phyloP scores from a whole-genome alignment of 176 grass and related monocot genomes.

The Juncus effusus region DNA sequence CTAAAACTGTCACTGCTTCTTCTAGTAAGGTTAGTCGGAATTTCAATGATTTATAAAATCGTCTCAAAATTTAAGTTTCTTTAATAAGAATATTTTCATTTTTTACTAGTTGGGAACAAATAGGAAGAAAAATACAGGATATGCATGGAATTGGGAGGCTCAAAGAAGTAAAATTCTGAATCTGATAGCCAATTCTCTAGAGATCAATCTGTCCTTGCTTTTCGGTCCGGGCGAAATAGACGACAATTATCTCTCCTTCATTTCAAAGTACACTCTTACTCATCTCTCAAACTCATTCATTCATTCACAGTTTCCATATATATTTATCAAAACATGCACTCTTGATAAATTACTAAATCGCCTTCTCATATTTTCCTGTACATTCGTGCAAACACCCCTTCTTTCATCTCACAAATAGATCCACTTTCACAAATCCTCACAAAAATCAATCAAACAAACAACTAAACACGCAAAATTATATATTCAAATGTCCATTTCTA shows the following conservation, averaged over 20 bases:
- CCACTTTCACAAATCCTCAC: too few species aligned
- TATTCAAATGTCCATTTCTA: too few species aligned
- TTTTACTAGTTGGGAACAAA: background rate
- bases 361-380: too few species aligned
- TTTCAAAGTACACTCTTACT: slow-evolving; percentile 68
- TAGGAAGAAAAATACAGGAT: slow-evolving; percentile 72
- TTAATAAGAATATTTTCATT: background rate
- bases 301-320: background rate
- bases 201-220: slow-evolving; percentile 73
- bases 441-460: too few species aligned
- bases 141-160: slow-evolving; percentile 88
- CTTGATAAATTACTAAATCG: too few species aligned
- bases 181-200: slow-evolving; percentile 89
- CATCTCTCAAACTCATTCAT: background rate
- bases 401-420: too few species aligned
- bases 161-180: slow-evolving; percentile 81
- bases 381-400: too few species aligned
- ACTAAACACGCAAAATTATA: too few species aligned
- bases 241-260: slow-evolving; percentile 82
- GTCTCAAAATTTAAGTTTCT: slow-evolving; percentile 9
- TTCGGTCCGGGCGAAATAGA: slow-evolving; percentile 74
- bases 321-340: background rate
- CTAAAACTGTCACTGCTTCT: slow-evolving; percentile 26
- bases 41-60: slow-evolving; percentile 6
- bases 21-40: slow-evolving; percentile 26